phyloP scores from a whole-genome alignment of 2,329 filamentous ascomycete species.

The Pseudocercospora eumusae region DNA sequence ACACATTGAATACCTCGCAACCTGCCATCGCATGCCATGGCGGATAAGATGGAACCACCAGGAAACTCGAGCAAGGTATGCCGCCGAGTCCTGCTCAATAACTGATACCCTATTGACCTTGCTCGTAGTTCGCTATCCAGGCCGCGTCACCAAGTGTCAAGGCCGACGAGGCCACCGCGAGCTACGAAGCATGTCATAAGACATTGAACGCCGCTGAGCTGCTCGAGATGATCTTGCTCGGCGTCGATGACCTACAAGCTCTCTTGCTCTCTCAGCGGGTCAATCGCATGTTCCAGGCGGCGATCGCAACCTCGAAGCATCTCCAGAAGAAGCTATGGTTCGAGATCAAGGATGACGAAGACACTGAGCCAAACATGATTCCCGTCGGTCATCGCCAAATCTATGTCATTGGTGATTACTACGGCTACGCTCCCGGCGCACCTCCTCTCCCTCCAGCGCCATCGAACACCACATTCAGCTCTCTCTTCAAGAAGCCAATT shows the following conservation, averaged over 20 bases:
- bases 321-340: neutral
- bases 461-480: neutral
- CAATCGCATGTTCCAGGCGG: neutral
- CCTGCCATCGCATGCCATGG: neutral
- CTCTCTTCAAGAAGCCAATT: neutral
- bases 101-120: neutral
- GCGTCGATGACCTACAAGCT: neutral
- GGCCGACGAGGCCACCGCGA: neutral
- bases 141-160: neutral
- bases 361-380: neutral
- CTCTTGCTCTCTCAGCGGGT: slow-evolving; percentile 29
- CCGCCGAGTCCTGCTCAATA: neutral
- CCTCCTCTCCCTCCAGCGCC: neutral
- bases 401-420: neutral
- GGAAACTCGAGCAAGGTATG: neutral
- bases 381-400: neutral
- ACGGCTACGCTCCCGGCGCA: neutral
- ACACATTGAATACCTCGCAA: neutral
- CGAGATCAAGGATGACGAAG: neutral
- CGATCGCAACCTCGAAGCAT: neutral
- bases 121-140: neutral
- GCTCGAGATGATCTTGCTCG: neutral
- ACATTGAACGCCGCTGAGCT: neutral
- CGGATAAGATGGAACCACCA: neutral
- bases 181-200: slow-evolving; percentile 1